These are phyloP conservation scores for Fusarium caatingaense DNA, from an alignment of 2,329 filamentous ascomycete species.

Conservation along the genomic window DNA sequence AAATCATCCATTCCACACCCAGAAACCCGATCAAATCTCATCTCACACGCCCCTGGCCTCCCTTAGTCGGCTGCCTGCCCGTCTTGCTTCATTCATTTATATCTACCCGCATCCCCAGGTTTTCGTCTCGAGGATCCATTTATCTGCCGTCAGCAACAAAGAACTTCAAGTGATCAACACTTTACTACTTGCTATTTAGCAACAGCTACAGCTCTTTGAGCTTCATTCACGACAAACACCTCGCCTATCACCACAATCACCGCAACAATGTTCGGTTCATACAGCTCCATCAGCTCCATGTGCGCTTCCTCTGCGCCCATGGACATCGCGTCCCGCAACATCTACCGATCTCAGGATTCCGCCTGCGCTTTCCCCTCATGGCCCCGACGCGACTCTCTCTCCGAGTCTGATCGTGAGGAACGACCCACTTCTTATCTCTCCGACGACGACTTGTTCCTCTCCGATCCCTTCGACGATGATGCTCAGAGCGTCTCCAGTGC, in stretches of 20 bases:
- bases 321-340: conserved; percentile 58
- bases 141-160: conserved; percentile 37
- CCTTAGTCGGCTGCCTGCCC: conserved; percentile 42
- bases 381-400: conserved; percentile 66
- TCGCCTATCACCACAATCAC: conserved; percentile 41
- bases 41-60: conserved; percentile 40
- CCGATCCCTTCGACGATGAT: conserved; percentile 64
- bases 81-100: conserved; percentile 45
- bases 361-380: conserved; percentile 69
- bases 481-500: conserved; percentile 60
- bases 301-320: conserved; percentile 57
- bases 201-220: conserved; percentile 36
- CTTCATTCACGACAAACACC: conserved; percentile 36
- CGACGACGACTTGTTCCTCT: conserved; percentile 71
- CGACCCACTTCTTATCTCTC: conserved; percentile 68
- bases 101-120: conserved; percentile 45
- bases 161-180: conserved; percentile 33
- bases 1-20: conserved; percentile 36
- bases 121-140: conserved; percentile 28
- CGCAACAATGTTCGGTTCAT: conserved; percentile 61
- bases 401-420: conserved; percentile 55
- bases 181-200: conserved; percentile 31
- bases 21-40: conserved; percentile 23
- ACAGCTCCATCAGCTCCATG: conserved; percentile 64
- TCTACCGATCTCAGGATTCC: conserved; percentile 55